Conservation (phyloP, 768 basidiomycete genomes). For the Pleurotus giganteus region DNA sequence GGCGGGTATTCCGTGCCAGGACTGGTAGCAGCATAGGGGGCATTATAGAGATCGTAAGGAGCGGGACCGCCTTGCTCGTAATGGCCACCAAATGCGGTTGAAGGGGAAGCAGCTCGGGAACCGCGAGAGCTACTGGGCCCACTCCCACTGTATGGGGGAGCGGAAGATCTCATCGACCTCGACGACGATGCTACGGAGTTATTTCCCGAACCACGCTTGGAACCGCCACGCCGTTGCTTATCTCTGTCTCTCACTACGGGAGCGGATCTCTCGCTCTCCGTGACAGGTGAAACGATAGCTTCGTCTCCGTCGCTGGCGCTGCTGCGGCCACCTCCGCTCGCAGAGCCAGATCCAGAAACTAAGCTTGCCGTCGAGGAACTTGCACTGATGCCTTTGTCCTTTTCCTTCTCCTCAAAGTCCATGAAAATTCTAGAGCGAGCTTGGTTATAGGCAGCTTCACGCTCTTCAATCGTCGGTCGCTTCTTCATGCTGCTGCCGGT, state of each 20-base stretch:
- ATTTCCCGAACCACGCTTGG: constrained; percentile 39
- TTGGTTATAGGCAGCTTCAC: constrained; percentile 87
- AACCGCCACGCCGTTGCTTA: constrained; percentile 26
- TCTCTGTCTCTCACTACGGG: constrained; percentile 55
- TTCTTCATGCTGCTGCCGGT: constrained; percentile 65
- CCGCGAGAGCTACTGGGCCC: constrained; percentile 64
- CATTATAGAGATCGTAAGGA: constrained; percentile 49
- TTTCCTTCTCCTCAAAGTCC: constrained; percentile 74
- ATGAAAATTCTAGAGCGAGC: constrained; percentile 86
- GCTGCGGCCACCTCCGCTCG: constrained; percentile 48
- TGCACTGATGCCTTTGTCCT: constrained; percentile 70
- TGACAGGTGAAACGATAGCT: constrained; percentile 65
- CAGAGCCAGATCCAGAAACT: constrained; percentile 63
- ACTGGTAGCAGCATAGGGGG: constrained; percentile 21
- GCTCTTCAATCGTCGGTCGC: constrained; percentile 77
- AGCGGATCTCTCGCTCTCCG: constrained; percentile 79
- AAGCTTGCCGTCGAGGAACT: constrained; percentile 76
- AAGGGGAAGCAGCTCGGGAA: constrained; percentile 73
- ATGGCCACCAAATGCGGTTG: constrained; percentile 70
- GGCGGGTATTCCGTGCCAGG: constrained; percentile 41
- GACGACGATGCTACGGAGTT: constrained; percentile 56
- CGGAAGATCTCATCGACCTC: constrained; percentile 56
- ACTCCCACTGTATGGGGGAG: constrained; percentile 45
- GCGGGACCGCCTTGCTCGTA: constrained; percentile 58
- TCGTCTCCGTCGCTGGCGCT: constrained; percentile 65